Percentiles rank a stretch among this genome's conserved stretches.
phyloP scores from a whole-genome alignment of 1,284 basidiomycete species.

The Marasmius fiardii region DNA sequence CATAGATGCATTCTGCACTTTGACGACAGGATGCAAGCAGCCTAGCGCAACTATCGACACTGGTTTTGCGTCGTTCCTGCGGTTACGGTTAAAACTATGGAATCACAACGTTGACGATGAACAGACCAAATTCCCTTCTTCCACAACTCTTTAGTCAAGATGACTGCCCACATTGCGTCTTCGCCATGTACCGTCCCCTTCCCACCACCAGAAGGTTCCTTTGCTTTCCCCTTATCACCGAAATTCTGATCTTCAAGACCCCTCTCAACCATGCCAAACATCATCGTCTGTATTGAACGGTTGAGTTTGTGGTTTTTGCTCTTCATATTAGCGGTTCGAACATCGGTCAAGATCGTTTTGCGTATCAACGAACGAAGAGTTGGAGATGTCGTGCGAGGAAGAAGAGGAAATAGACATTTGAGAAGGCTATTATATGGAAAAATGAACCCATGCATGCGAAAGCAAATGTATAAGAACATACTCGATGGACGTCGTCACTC shows the following conservation, averaged over 20 bases:
- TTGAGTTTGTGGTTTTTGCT: slow-evolving; percentile 96
- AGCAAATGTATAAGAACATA: slow-evolving; percentile 37
- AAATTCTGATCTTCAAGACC: slow-evolving; percentile 5
- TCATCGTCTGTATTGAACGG: slow-evolving; percentile 91
- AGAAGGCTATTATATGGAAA: slow-evolving; percentile 60
- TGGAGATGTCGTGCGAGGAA: slow-evolving; percentile 87
- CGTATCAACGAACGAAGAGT: slow-evolving; percentile 83
- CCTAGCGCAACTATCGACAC: slow-evolving; percentile 92
- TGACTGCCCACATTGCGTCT: slow-evolving; percentile 98
- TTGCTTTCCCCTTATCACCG: slow-evolving; percentile 37
- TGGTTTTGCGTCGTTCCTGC: slow-evolving; percentile 87
- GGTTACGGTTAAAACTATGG: not conserved
- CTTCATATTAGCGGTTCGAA: slow-evolving; percentile 87
- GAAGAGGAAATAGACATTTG: slow-evolving; percentile 88
- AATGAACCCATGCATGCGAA: slow-evolving; percentile 5
- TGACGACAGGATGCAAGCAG: slow-evolving; percentile 91
- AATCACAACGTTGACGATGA: not conserved
- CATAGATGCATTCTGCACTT: slow-evolving; percentile 94
- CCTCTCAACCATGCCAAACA: slow-evolving; percentile 91
- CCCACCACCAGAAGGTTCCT: slow-evolving; percentile 37
- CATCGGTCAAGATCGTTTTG: slow-evolving; percentile 95
- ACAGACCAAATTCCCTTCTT: slow-evolving; percentile 87
- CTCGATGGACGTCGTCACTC: slow-evolving; percentile 91
- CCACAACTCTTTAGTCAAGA: slow-evolving; percentile 94
- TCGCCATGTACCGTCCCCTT: slow-evolving; percentile 53